Conservation (phyloP, 345 rosid species). For the Nephelium lappaceum region DNA sequence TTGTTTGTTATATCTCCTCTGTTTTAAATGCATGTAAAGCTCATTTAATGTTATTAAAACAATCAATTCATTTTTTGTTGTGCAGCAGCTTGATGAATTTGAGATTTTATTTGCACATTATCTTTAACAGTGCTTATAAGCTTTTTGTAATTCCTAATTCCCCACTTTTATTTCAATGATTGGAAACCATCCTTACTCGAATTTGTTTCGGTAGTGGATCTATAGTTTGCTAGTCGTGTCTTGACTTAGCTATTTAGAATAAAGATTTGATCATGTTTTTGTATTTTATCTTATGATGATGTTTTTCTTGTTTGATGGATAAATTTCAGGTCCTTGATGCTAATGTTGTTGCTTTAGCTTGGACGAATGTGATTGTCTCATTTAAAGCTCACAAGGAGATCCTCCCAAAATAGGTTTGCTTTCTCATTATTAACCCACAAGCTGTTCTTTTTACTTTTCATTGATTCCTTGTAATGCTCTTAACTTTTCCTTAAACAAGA, state of each 20-base stretch:
- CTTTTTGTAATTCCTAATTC: not conserved
- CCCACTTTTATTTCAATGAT: not conserved
- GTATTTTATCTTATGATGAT: too few species aligned
- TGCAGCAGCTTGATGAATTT: too few species aligned
- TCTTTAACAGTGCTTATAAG: not conserved
- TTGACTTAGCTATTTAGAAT: too few species aligned
- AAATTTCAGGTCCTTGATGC: conserved; percentile 97
- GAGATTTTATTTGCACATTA: too few species aligned
- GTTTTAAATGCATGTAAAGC: too few species aligned
- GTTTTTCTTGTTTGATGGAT: too few species aligned
- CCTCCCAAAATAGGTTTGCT: conserved; percentile 51
- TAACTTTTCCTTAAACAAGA: not conserved
- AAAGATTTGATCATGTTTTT: too few species aligned
- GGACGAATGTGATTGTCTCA: conserved; percentile 96
- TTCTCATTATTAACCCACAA: not conserved
- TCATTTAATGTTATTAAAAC: too few species aligned
- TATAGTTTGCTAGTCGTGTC: too few species aligned
- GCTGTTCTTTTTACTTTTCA: not conserved
- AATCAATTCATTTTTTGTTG: not conserved
- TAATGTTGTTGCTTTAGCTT: conserved; percentile 67
- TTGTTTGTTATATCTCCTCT: too few species aligned
- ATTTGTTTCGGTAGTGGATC: too few species aligned
- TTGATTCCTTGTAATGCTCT: not conserved
- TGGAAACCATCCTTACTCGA: not conserved
- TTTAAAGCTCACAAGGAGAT: conserved; percentile 92